Base-by-base conservation (phyloP, 306 rosid species). In the Cucurbita argyrosperma region DNA sequence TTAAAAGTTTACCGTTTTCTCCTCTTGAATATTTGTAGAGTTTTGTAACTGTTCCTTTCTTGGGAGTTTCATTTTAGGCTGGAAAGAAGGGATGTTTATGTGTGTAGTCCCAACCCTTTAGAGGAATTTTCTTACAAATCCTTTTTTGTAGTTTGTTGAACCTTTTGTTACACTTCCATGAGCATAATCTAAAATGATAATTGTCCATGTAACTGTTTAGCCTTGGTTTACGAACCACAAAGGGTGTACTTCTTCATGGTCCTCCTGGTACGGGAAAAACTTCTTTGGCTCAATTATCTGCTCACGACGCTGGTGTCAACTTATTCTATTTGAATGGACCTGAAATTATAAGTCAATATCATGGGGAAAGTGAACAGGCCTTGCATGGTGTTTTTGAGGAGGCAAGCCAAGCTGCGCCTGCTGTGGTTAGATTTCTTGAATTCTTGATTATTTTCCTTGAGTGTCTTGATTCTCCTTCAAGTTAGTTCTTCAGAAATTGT, bases 251-350 rank as follows among this genome's bases (percentile, higher is more conserved):
- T 85, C 96, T 93, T 74, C 97, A 87, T 76, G 97, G 98, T 40
- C 94, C 98, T 40, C 88, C 98, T 76, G 98, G 98, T 79, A 93
- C 96, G 12, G 98, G 98, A 80, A 93, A 93, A 83, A 87, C 98
- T 81, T 85, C 92, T 38, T 76, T 93, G 82, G 98, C 89, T 81
- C 85, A 43, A 40, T 57, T 87, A 71, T 93, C 96, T 82, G 88
- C 86, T 71, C 85, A 16, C 80, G 92, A 93, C 77, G 89, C 81
- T 62, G 96, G 94, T 74, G 82, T 93, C 81, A 89, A 80, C 7
- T 59, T 90, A 72, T 93, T 87, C 83, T 77, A 82, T 47, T 83
- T 93, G 76, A 86, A 87, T 79, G 98, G 96, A 75, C 90, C 97
- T 79, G 96, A 90, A 87, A 83, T 90, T 80, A 80, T 90, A 16